Percentiles rank a stretch among this genome's conserved stretches.
These are phyloP conservation scores for Coniochaeta sp. DNA, from an alignment of 2,329 filamentous ascomycete species.

Conservation along the genomic window DNA sequence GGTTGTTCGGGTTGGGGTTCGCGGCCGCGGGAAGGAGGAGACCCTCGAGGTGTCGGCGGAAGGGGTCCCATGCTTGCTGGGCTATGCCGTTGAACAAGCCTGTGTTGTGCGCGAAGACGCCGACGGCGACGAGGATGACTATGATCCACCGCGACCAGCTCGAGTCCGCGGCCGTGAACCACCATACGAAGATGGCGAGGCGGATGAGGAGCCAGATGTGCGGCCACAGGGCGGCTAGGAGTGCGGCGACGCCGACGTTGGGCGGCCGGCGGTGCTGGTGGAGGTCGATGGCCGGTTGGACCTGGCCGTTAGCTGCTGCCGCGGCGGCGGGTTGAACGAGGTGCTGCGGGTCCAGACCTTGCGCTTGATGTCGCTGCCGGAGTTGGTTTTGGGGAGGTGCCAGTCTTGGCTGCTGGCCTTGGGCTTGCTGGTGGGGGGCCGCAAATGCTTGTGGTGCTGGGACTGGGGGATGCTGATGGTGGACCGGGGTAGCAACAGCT, in stretches of 20 bases:
- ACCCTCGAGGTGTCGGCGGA: constrained; percentile 52
- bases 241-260: constrained; percentile 29
- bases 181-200: constrained; percentile 55
- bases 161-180: constrained; percentile 51
- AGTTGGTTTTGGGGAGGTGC: background rate
- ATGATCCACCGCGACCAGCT: constrained; percentile 55
- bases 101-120: constrained; percentile 53
- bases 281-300: constrained; percentile 3
- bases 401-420: background rate
- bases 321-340: background rate
- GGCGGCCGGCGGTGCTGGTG: constrained; percentile 23
- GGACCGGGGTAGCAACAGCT: background rate
- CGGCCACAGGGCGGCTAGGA: constrained; percentile 44
- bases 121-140: constrained; percentile 44
- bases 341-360: background rate
- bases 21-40: constrained; percentile 47
- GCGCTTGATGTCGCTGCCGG: background rate
- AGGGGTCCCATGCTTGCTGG: constrained; percentile 47
- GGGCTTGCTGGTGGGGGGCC: background rate
- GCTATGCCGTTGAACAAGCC: constrained; percentile 49
- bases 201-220: constrained; percentile 56
- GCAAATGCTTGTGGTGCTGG: background rate
- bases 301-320: background rate
- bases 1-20: constrained; percentile 11
- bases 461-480: background rate